Evolutionary conservation across 2,329 filamentous ascomycete genomes (phyloP).

Genomic region (Chalaropsis ovoidea): DNA sequence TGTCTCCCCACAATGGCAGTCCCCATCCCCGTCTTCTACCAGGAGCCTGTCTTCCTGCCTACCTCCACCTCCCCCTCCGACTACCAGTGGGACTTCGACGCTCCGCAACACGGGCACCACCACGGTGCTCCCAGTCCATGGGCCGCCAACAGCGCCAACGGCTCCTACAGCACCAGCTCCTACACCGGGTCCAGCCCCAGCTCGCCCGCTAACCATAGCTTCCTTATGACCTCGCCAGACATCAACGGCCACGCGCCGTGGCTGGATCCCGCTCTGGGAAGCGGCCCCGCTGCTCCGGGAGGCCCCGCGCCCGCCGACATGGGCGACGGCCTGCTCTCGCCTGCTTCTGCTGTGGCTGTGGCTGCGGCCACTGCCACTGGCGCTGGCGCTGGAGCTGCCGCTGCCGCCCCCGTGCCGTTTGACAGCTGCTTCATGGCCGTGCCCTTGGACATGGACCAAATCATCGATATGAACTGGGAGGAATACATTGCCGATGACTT

Average conservation of each 20-base stretch:
- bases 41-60: not conserved
- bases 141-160: not conserved
- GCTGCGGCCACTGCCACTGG: not conserved
- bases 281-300: no score
- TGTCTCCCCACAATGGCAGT: not conserved
- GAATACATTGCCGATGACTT: not conserved
- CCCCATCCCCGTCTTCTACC: not conserved
- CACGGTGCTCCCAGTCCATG: not conserved
- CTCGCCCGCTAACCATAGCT: constrained; percentile 5
- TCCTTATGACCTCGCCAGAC: constrained; percentile 9
- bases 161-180: constrained; percentile 7
- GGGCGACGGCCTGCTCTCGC: not conserved
- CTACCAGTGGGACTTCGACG: not conserved
- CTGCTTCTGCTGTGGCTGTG: not conserved
- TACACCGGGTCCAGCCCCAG: constrained; percentile 20
- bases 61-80: not conserved
- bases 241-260: not conserved
- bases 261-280: constrained; percentile 10
- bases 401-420: not conserved
- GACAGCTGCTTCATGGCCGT: not conserved
- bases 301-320: not conserved
- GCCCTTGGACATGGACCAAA: not conserved
- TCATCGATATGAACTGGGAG: not conserved
- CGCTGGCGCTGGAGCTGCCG: not conserved
- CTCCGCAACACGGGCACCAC: not conserved